Base-by-base conservation (phyloP, 352 stramenopile species). In the Phytopythium kandeliae region DNA sequence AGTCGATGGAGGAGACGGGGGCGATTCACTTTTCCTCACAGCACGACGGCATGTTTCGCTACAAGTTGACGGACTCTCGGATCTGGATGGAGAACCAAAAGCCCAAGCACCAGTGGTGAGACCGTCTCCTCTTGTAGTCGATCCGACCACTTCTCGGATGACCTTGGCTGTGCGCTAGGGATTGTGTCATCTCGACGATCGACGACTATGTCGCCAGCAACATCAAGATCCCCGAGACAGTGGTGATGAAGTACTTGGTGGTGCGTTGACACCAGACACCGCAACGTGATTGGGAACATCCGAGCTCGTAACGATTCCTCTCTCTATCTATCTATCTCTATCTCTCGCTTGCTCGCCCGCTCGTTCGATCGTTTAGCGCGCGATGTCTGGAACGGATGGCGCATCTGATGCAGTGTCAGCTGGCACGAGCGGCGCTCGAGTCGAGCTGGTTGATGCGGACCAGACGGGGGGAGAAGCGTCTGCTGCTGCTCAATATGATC, bases 71-170 rank as follows among this genome's bases (percentile, higher is more conserved):
- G 33, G 19, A 19, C 7, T 52, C 46, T 31, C 46, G 34, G 31
- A 41, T 52, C 34, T 52, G 46, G 31, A 31, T 52, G 3, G 46
- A 52, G 46, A 43, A 52, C 22, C 46, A 34, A 7, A 33, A 52
- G 34, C 42, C 33, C 0, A 52, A 52, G 33, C 33, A 52, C 22
- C 46, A 52, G 31, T 52, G 46, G 46, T 52, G 3, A 43, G 46
- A 16, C 22, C 11, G 16, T n/a, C n/a, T 1, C 2, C 11, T 7
- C 2, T 42, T 7, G 7, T 17, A 24, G 17, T 25, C 13, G 28
- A 45, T 21, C 35, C 3, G 35, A n/a, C n/a, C n/a, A n/a, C 10
- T 21, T 21, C 35, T 40, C 35, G 16, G 21, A 10, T 21, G 16
- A 21, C 35, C 2, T 13, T 21, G 9, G 17, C 37, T 43, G 28